A percentile compares a stretch with the other conserved stretches of the same genome.
Evolutionary conservation across 1,284 basidiomycete species (phyloP).

Genomic region (Vanrija sp.): DNA sequence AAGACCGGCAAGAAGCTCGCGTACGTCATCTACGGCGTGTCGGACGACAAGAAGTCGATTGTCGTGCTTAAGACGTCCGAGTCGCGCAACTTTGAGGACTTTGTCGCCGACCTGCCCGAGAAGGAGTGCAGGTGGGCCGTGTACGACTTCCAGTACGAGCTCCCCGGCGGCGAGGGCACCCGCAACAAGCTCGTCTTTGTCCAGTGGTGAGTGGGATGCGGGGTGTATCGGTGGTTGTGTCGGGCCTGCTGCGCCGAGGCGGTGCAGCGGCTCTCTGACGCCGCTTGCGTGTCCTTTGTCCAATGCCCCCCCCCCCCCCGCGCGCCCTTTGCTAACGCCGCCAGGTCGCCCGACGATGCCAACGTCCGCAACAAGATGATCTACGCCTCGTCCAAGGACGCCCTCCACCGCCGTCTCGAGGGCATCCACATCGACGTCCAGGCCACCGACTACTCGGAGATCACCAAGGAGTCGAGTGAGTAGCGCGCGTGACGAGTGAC

Average conservation of each 20-base stretch:
- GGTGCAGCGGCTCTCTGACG: no score
- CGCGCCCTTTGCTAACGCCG: no score
- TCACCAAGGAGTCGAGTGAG: conserved; percentile 71
- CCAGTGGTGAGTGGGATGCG: conserved; percentile 60
- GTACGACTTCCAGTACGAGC: conserved; percentile 86
- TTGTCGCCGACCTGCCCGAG: conserved; percentile 71
- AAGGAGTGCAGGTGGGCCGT: conserved; percentile 80
- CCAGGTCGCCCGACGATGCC: conserved; percentile 81
- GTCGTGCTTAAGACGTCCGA: conserved; percentile 62
- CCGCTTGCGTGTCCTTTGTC: no score
- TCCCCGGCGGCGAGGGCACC: conserved; percentile 68
- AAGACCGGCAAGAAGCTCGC: conserved; percentile 79
- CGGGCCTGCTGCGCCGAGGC: no score
- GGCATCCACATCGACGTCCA: conserved; percentile 64
- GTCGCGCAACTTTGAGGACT: conserved; percentile 66
- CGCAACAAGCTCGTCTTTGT: conserved; percentile 88
- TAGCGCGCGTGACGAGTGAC: conserved; percentile 24
- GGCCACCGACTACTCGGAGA: conserved; percentile 76
- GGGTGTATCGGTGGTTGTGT: no score
- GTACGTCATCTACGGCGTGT: conserved; percentile 82
- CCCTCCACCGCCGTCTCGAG: conserved; percentile 64
- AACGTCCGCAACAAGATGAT: conserved; percentile 94
- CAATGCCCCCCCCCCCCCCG: no score
- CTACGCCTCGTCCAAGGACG: conserved; percentile 86
- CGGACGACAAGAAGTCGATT: conserved; percentile 65